Evolutionary conservation across 306 rosid genomes (phyloP), one percentile per base, ranked within the genome.

Genomic region (Glycine latifolia): DNA sequence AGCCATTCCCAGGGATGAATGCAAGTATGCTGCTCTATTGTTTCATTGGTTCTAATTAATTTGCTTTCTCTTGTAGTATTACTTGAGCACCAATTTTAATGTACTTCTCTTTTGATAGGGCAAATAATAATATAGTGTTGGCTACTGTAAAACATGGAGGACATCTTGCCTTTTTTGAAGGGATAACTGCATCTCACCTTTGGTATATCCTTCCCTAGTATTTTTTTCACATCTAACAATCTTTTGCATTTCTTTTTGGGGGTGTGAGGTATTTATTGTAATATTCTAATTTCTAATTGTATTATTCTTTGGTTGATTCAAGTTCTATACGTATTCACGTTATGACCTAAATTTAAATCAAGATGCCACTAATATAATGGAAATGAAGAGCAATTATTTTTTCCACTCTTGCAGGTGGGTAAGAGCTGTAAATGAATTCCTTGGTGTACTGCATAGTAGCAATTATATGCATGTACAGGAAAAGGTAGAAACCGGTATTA

Each of bases 1-100:
- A 89, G 97, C 97, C 87, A 91, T 94, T 88, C 98, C 97, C 26
- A 90, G 94, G 98, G 97, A 94, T 84, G 98, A 94, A 91, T 94
- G 98, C 94, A 94, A 94, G 98, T 91, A 65, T 3, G 81, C 80
- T 68, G 72, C 84, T 86, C 48, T 73, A 41, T 62, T 75, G 16
- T 72, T 11, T 48, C 53, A 54, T 59, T 17, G 13, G 26, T 63
- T 69, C 46, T 12, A 15, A 60, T 49, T 75, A 20, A 20, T 20
- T 20, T 20, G 20, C 20, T 20, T 20, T 20, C 58, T 71, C 43
- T 9, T 53, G 54, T 17, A 66, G 47, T 17, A 66, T 61, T 31
- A 14, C 43, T 48, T 58, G 52, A 46, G 52, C 14, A 10, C 37
- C 33, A 49, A 56, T 56, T 73, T 35, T 79, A 60, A 37, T 35